Conservation (phyloP, 805 yeast species). For the Candida xiaguanensis region DNA sequence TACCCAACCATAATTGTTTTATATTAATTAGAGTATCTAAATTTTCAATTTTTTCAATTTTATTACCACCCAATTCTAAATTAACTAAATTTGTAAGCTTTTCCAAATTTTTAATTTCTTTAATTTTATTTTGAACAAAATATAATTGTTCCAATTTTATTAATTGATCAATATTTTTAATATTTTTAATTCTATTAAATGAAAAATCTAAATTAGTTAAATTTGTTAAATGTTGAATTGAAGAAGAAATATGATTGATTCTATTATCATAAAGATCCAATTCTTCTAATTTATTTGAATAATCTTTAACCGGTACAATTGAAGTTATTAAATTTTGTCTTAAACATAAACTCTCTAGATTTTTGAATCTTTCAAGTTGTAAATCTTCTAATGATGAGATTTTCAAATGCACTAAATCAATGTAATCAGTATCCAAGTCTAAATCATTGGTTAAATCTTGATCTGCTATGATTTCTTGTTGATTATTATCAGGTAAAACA, state of each 20-base stretch:
- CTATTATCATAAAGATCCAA: constrained; percentile 91
- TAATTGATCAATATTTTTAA: constrained; percentile 70
- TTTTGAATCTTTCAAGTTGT: constrained; percentile 50
- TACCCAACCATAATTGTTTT: constrained; percentile 88
- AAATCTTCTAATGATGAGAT: constrained; percentile 61
- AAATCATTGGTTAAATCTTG: constrained; percentile 55
- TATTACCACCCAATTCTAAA: constrained; percentile 90
- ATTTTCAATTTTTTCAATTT: constrained; percentile 56
- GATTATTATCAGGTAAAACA: constrained; percentile 40
- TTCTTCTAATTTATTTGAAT: constrained; percentile 68
- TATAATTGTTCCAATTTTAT: constrained; percentile 63
- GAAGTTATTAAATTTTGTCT: constrained; percentile 81
- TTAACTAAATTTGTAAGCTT: constrained; percentile 55
- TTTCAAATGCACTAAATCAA: constrained; percentile 70
- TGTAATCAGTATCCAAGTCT: constrained; percentile 53
- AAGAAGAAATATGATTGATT: constrained; percentile 78
- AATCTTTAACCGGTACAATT: constrained; percentile 50
- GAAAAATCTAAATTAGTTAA: constrained; percentile 72
- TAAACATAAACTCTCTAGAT: constrained; percentile 61
- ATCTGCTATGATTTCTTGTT: constrained; percentile 65
- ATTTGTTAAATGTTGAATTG: constrained; percentile 54
- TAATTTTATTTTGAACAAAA: constrained; percentile 85
- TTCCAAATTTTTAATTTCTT: constrained; percentile 64
- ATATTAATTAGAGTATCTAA: constrained; percentile 53
- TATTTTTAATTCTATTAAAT: constrained; percentile 83